Base-by-base conservation (phyloP, 371 early-diverging fungal species). In the Nosema bombycis region DNA sequence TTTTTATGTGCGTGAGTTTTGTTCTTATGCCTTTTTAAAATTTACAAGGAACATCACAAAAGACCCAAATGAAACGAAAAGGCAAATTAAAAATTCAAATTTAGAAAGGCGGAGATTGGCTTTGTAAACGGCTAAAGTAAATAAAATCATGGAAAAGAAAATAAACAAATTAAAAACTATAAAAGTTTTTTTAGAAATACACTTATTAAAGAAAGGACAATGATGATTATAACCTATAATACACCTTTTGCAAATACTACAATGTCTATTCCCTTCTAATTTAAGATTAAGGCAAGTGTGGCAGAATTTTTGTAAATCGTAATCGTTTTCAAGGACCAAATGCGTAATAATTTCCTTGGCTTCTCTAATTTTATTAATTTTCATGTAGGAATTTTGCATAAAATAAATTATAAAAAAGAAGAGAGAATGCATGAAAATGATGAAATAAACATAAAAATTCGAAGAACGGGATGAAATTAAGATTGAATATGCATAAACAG, bases 191-290 rank as follows among this genome's bases (percentile, higher is more conserved):
- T 57, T 67, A 18, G 28, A 33, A 32, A 79, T 33, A 46, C 79
- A 79, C 4, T 38, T 79, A 34, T 79, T 67, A 54, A 79, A 46
- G 28, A 63, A 79, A 12, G 65, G 79, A 57, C 79, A 79, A 34
- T 79, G 79, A 26, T 79, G 75, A 55, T 73, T 36, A 33, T 57
- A 24, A 37, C 32, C 29, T 36, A 57, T n/a, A 18, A 79, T 29
- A 64, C 79, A 79, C 30, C 46, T 61, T 24, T 70, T 36, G 55
- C 79, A 79, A 3, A 64, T 62, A 4, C 56, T 54, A 37, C 79
- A 79, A 56, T 79, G 79, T n/a, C 46, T 70, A 6, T n/a, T 63
- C n/a, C 60, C 73, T 23, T 23, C 29, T 21, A 23, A 12, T n/a
- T 79, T 79, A 10, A 67, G 0, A 70, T n/a, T 64, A 30, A 46